phyloP scores from a whole-genome alignment of 2,329 filamentous ascomycete genomes.

The Biscogniauxia marginata region DNA sequence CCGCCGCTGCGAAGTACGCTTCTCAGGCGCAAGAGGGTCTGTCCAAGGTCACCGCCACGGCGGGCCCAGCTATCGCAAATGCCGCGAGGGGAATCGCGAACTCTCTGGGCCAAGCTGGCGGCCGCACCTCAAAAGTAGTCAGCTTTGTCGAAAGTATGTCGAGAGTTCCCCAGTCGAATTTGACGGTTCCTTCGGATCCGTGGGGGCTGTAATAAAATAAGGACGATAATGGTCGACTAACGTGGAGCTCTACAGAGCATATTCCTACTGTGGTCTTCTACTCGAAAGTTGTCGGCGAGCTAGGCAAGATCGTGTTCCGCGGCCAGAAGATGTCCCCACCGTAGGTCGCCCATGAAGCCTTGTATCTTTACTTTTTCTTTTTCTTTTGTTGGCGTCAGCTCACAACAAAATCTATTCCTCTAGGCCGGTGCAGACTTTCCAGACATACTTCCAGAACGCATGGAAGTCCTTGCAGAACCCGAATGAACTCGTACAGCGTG shows the following conservation, averaged over 20 bases:
- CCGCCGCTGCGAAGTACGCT: constrained; percentile 45
- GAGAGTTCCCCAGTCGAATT: neutral
- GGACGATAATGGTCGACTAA: constrained; percentile 16
- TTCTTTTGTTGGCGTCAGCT: neutral
- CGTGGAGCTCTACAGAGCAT: constrained; percentile 58
- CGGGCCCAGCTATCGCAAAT: constrained; percentile 72
- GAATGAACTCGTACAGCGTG: constrained; percentile 50
- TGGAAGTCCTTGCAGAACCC: constrained; percentile 72
- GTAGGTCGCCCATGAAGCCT: constrained; percentile 59
- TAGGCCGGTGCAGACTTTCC: constrained; percentile 78
- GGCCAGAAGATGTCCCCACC: constrained; percentile 91
- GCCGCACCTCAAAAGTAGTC: constrained; percentile 76
- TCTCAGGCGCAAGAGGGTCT: constrained; percentile 79
- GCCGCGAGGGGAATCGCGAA: constrained; percentile 66
- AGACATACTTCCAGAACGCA: constrained; percentile 78
- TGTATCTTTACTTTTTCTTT: no score
- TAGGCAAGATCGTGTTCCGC: constrained; percentile 82
- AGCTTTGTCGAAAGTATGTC: constrained; percentile 82
- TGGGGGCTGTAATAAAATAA: constrained; percentile 1
- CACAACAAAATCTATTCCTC: constrained; percentile 14
- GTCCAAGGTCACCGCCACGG: constrained; percentile 75
- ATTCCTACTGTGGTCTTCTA: constrained; percentile 90
- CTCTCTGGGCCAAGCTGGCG: constrained; percentile 75
- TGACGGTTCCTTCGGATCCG: neutral
- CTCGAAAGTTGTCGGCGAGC: constrained; percentile 81